Base-by-base conservation (phyloP, 2,329 filamentous ascomycete species). In the Cordyceps farinosa region DNA sequence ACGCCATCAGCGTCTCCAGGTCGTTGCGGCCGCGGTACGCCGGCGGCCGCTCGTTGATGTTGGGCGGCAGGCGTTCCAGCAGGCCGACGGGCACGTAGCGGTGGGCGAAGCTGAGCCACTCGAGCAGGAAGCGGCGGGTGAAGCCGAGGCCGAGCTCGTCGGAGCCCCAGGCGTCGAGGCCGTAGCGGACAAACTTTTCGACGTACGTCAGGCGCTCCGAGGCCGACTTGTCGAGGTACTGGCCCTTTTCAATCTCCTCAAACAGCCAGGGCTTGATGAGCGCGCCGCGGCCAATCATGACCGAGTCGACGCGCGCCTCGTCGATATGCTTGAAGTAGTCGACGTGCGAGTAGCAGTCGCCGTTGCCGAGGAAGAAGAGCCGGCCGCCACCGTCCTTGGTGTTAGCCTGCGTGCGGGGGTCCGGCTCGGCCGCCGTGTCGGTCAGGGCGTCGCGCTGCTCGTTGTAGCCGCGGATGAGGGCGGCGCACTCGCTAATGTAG, bases 261-360 rank as follows among this genome's bases (percentile, higher is more conserved):
- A 98, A 99, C 66, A 99, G 82, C 95, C 95, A 99, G 1, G 95
- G 95, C 79, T 99, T 99, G 78, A 98, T 91, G 64, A 99, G 84
- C 10, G 95, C 95, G 63, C 95, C 95, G 65, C 95, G 90, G n/a
- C 89, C 95, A 65, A 98, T 87, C 95, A 99, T 98, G 73, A 97
- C 90, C n/a, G 87, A 87, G 78, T 98, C 94, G 52, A 98, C 92
- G 53, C 86, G 85, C 42, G 91, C 84, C 64, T 94, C 84, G 54
- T 89, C 82, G 45, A 98, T 81, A 71, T 95, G 88, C 63, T 87
- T 80, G 66, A 87, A 87, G 79, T 98, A 98, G 73, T 98, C 92
- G 38, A 88, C 79, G 75, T 98, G 92, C 5, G 92, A 97, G 79
- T 91, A 97, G 76, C 93, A 95, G 77, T 99, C 95, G 54, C 95